Base-by-base conservation (phyloP, 1,284 basidiomycete species). In the Cryptococcus maquisensis region DNA sequence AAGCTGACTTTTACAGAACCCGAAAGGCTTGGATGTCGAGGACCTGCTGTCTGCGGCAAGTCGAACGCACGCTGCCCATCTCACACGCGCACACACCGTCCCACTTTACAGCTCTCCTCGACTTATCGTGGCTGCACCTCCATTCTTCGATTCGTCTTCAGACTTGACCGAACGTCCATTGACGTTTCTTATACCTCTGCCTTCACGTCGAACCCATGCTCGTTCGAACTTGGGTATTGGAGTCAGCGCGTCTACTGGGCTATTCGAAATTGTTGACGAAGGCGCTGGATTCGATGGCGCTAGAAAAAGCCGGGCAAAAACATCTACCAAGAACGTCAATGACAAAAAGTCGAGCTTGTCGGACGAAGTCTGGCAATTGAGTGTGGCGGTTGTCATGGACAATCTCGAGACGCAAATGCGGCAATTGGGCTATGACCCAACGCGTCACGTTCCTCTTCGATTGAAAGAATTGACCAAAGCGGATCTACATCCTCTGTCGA, bases 191-290 rank as follows among this genome's bases (percentile, higher is more conserved):
- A 59, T 74, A 12, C 70, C 72, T 1, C 38, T 74, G 26, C 71
- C 72, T 3, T 63, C 62, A 3, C 44, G 57, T 28, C 28, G 10
- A 32, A 32, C 28, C 6, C 52, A 63, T 12, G 46, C 53, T 2
- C 28, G 48, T 3, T 58, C 60, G 1, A 54, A 61, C 35, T 54
- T 74, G 28, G 40, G 56, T 5, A 56, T 74, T 8, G 58, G 60
- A 8, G 66, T 73, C 4, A 70, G 70, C 16, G 44, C 67, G 2
- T 57, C 61, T 4, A 67, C 62, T n/a, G 72, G 72, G 0, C 54
- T 67, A 23, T 52, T 74, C 8, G 71, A 73, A 37, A 68, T 74
- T 40, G 66, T 67, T 18, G 72, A 74, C 55, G 63, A 61, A 41
- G 67, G 63, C n/a, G 66, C 60, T 13, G 61, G 54, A 40, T 61